Evolutionary conservation across 768 basidiomycete species (phyloP), one percentile per base, ranked within the genome.

Genomic region (Rickenella mellea): DNA sequence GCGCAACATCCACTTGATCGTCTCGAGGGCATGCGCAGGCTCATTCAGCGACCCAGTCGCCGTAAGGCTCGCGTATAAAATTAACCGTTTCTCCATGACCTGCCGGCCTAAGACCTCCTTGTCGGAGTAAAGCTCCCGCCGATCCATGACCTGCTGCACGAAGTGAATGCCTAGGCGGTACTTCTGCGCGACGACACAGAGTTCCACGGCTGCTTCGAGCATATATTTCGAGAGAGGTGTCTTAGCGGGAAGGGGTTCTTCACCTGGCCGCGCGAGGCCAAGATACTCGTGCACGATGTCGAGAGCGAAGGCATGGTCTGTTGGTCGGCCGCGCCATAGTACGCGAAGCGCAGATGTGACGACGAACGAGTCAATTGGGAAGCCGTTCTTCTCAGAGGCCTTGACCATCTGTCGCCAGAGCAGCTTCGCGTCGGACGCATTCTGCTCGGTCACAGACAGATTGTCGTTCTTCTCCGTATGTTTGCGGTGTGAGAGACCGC

Each of bases 391-490:
- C 43, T 71, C 67, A 12, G 69, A 57, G 14, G 68, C 62, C 48
- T 77, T 80, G 45, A 72, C 51, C 60, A 81, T 68, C 53, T 80
- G 75, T 9, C 60, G 65, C 87, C 87, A 89, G 11, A 90, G 59
- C 12, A 83, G 65, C 52, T 72, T 80, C 11, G 80, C 83, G 47
- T 87, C 80, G 14, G 76, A 70, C 7, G 80, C 76, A 43, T 68
- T 68, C 57, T 77, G 65, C 26, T 42, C 50, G 31, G 49, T 45
- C 15, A 41, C 51, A 6, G 45, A 40, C 3, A 43, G 33, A 12
- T 42, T 42, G 1, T 25, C 10, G 35, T 28, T 14, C 8, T 21
- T 30, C 39, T 38, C 38, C 49, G 45, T 44, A 46, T 53, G 33
- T 48, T 35, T 56, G 44, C 51, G 61, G 48, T 33, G 59, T 51